Evolutionary conservation across 768 basidiomycete species (phyloP).

Genomic region (Tulasnella calospora): DNA sequence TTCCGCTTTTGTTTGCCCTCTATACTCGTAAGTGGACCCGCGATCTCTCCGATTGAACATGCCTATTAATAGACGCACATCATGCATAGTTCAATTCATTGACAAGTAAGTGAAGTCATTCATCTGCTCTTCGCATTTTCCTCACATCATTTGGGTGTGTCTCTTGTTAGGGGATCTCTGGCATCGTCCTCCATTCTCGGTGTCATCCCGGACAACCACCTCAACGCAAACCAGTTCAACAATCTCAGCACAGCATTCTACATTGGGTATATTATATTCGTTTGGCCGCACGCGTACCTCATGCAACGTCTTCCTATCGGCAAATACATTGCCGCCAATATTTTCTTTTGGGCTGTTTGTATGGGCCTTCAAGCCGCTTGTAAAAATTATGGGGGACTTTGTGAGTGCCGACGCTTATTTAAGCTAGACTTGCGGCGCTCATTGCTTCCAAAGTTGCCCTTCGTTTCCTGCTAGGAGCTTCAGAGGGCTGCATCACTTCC

Average conservation of each 20-base stretch:
- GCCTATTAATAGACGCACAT: not conserved
- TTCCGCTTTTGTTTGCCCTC: not conserved
- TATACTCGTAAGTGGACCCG: not conserved
- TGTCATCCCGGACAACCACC: conserved; percentile 29
- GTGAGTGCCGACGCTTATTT: conserved; percentile 13
- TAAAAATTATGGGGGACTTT: conserved; percentile 32
- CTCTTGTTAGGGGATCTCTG: conserved; percentile 14
- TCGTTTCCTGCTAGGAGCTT: conserved; percentile 29
- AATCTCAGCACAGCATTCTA: conserved; percentile 25
- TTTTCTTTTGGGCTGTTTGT: conserved; percentile 30
- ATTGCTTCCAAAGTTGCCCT: conserved; percentile 26
- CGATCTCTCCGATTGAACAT: not conserved
- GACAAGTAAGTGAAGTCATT: conserved; percentile 28
- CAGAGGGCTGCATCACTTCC: conserved; percentile 30
- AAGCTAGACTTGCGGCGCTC: not conserved
- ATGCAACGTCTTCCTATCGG: conserved; percentile 31
- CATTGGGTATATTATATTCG: conserved; percentile 27
- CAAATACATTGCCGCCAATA: conserved; percentile 30
- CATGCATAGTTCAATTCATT: conserved; percentile 29
- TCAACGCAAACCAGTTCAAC: conserved; percentile 30
- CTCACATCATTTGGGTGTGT: not conserved
- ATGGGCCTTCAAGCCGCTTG: conserved; percentile 31
- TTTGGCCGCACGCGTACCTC: conserved; percentile 28
- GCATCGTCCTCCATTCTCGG: conserved; percentile 30
- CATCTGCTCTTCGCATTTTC: not conserved